Conservation (phyloP, 345 rosid genomes). For the Eucalyptus albens region DNA sequence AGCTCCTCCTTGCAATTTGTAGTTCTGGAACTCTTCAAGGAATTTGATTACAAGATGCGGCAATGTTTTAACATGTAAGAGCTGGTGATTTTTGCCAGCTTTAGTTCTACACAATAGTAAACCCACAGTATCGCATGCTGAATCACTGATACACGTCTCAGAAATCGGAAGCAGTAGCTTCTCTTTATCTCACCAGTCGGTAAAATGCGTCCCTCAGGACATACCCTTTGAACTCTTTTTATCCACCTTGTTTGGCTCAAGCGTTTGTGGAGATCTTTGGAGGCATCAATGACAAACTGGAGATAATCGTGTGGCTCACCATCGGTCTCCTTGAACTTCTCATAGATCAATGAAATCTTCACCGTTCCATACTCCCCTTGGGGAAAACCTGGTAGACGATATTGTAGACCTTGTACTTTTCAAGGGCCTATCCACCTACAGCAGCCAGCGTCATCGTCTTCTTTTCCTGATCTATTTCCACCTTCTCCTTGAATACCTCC, state of each 20-base stretch:
- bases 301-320: neutral
- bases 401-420: neutral
- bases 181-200: neutral
- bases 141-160: neutral
- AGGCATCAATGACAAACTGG: neutral
- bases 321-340: neutral
- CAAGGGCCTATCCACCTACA: neutral
- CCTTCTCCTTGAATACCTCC: neutral
- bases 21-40: neutral
- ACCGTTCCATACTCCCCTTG: neutral
- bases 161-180: neutral
- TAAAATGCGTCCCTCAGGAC: neutral
- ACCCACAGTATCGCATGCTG: neutral
- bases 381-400: neutral
- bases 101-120: neutral
- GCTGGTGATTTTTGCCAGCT: neutral
- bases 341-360: neutral
- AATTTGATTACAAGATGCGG: neutral
- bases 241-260: neutral
- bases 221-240: neutral
- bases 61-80: neutral
- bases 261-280: neutral
- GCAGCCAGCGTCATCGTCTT: neutral
- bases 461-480: neutral
- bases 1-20: neutral